phyloP scores from a whole-genome alignment of 306 rosid species.

The Quercus gilva region DNA sequence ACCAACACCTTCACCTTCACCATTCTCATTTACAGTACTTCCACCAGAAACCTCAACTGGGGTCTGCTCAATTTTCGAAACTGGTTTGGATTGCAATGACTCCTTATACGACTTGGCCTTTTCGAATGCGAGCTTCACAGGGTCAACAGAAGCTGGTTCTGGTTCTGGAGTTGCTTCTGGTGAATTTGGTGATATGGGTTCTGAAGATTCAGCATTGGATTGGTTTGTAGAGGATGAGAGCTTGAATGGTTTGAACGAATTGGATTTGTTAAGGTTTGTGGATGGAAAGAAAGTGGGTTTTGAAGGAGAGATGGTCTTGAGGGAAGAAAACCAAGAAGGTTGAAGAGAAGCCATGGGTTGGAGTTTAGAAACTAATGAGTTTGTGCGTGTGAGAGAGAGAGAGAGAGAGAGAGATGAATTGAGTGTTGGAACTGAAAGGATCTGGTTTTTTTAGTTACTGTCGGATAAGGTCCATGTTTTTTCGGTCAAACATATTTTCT shows the following conservation, averaged over 20 bases:
- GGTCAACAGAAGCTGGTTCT: constrained; percentile 35
- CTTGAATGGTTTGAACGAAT: constrained; percentile 35
- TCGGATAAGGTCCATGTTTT: not conserved
- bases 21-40: constrained; percentile 7
- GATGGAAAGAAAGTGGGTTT: constrained; percentile 29
- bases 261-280: constrained; percentile 22
- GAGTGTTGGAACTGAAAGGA: not conserved
- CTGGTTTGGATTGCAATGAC: constrained; percentile 19
- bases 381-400: not conserved
- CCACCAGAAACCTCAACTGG: constrained; percentile 24
- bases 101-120: constrained; percentile 63
- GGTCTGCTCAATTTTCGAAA: constrained; percentile 26
- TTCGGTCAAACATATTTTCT: not conserved
- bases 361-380: not conserved
- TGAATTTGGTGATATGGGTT: constrained; percentile 22
- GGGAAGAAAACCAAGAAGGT: constrained; percentile 44
- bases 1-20: constrained; percentile 4
- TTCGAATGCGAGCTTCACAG: constrained; percentile 61
- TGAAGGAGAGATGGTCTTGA: constrained; percentile 32
- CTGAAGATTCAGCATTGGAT: constrained; percentile 39
- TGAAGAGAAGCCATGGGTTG: constrained; percentile 52
- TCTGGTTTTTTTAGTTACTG: not conserved
- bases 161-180: constrained; percentile 26
- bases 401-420: too few species aligned
- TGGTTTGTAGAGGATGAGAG: constrained; percentile 29